Percentiles rank a stretch among this genome's conserved stretches.
phyloP scores from a whole-genome alignment of 2,329 filamentous ascomycete species.

The Phyllachora maydis region DNA sequence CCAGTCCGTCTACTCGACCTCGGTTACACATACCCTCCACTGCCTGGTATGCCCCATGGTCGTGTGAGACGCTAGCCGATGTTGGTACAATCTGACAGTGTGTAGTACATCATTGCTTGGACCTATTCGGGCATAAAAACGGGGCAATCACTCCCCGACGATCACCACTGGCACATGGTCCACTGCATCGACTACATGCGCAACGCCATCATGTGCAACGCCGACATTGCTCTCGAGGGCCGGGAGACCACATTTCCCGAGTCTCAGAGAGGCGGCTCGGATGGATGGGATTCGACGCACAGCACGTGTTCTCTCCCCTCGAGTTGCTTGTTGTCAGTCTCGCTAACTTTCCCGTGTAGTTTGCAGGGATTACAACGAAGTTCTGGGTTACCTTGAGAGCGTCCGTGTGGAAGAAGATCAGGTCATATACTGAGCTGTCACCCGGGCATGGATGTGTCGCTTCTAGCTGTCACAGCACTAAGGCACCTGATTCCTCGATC shows the following conservation, averaged over 20 bases:
- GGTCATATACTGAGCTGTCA: conserved; percentile 15
- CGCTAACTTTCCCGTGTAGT: conserved; percentile 9
- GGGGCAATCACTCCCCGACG: conserved; percentile 16
- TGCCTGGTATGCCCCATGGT: too few relatives aligned
- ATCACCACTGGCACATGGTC: conserved; percentile 25
- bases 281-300: conserved; percentile 25
- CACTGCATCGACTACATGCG: conserved; percentile 27
- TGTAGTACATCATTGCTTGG: conserved; percentile 20
- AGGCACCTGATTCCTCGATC: too few relatives aligned
- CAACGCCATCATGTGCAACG: conserved; percentile 22
- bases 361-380: conserved; percentile 20
- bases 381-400: conserved; percentile 19
- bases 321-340: background rate
- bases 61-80: too few relatives aligned
- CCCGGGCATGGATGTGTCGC: too few relatives aligned
- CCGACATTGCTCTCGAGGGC: conserved; percentile 22
- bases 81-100: too few relatives aligned
- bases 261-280: conserved; percentile 20
- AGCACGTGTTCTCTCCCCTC: conserved; percentile 8
- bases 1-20: conserved; percentile 16
- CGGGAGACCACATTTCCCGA: conserved; percentile 23
- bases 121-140: conserved; percentile 20
- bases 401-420: conserved; percentile 22
- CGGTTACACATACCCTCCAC: conserved; percentile 15
- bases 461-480: too few relatives aligned